Percentiles rank a stretch among this genome's conserved stretches.
Evolutionary conservation across 2,329 filamentous ascomycete genomes (phyloP).

Genomic region (Phialemoniopsis sp.): DNA sequence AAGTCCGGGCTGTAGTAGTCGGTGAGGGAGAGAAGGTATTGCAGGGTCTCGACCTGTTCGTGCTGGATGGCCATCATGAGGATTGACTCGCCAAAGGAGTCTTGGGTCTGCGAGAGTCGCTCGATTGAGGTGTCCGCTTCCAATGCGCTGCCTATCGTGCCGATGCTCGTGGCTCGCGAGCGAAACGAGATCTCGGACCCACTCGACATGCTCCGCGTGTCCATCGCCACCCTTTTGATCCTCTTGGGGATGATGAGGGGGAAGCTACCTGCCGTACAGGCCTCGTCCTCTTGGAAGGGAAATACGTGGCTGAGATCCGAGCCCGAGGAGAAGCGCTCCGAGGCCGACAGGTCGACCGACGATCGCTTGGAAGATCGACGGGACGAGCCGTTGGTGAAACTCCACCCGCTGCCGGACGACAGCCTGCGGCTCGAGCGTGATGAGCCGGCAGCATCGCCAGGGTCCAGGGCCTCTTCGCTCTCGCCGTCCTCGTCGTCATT

Average conservation of each 20-base stretch:
- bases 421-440: constrained; percentile 36
- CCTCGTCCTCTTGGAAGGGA: constrained; percentile 68
- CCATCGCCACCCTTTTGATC: constrained; percentile 82
- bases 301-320: constrained; percentile 79
- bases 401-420: constrained; percentile 39
- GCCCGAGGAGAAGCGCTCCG: constrained; percentile 50
- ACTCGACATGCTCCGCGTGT: constrained; percentile 81
- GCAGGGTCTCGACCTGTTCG: constrained; percentile 66
- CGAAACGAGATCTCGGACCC: constrained; percentile 80
- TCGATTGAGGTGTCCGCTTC: constrained; percentile 87
- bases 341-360: constrained; percentile 32
- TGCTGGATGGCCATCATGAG: constrained; percentile 81
- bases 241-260: constrained; percentile 33
- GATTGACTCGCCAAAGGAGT: constrained; percentile 74
- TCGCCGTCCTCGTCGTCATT: constrained; percentile 36
- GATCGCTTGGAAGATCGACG: constrained; percentile 32
- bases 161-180: constrained; percentile 74
- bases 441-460: constrained; percentile 17
- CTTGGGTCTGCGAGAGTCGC: constrained; percentile 66
- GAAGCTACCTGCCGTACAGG: too few relatives aligned
- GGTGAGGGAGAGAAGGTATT: constrained; percentile 72
- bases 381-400: constrained; percentile 36
- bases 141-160: constrained; percentile 66
- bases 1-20: constrained; percentile 69
- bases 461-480: constrained; percentile 22